Base-by-base conservation (phyloP, 2,329 filamentous ascomycete species). In the Beauveria medogensis region DNA sequence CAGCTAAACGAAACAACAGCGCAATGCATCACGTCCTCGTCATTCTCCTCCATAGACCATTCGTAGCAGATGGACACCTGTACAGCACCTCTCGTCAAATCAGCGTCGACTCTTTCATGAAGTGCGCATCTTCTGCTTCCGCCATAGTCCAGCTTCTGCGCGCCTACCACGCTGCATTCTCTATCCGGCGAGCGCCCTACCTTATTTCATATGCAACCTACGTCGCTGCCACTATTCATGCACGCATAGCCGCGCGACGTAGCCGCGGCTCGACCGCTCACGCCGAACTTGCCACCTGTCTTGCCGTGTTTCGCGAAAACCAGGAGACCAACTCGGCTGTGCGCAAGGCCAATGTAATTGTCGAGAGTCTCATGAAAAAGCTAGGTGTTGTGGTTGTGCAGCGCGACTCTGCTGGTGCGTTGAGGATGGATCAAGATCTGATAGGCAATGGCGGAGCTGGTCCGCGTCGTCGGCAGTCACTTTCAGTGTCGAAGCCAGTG, bases 201-300 rank as follows among this genome's bases (percentile, higher is more conserved):
- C 69, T 83, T 1, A 75, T 83, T 20, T 80, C 78, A 0, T 84
- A 84, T 65, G 79, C 82, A 0, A 82, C 79, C 0, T 84, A 83
- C 61, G 79, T 82, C 1, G 75, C 76, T 4, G 80, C 79, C 0
- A 83, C 80, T 0, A 82, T 83, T 20, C 76, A 80, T 55, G 77
- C 76, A 0, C 78, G 80, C 3, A 78, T 80, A 6, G 79, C 80
- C 0, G 78, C 80, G 3, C n/a, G 20, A 24, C 20, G 44, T 9
- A 14, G 12, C n/a, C 9, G 9, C 44, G 20, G 22, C 20, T 47
- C 44, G 7, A 24, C 6, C 3, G 44, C 44, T 1, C 44, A 47
- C 44, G 10, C n/a, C 20, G 24, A 24, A 20, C 44, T 47, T 3
- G 44, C 20, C 44, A 47, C 44, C 7, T 47, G 44, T 24, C 20